Conservation (phyloP, 768 basidiomycete genomes). For the Pisolithus tinctorius region DNA sequence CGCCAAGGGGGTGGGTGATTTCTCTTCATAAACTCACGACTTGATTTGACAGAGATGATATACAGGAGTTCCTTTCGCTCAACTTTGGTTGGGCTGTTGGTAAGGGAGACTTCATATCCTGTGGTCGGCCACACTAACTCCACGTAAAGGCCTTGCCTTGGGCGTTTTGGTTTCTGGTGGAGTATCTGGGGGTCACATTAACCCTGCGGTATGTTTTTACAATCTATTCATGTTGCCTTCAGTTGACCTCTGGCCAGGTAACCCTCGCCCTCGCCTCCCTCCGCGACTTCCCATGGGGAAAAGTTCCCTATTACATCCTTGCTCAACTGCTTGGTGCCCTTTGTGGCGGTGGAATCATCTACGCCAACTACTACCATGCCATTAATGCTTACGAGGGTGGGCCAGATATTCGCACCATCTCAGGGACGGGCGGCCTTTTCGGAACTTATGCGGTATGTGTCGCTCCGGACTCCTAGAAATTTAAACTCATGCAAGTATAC, state of each 20-base stretch:
- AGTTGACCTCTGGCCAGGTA: constrained; percentile 34
- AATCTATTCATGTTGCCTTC: not conserved
- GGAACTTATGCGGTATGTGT: constrained; percentile 51
- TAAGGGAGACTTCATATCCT: constrained; percentile 2
- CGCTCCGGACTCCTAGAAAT: not conserved
- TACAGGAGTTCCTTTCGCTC: constrained; percentile 18
- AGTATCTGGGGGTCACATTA: constrained; percentile 71
- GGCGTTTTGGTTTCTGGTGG: constrained; percentile 64
- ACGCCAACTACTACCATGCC: constrained; percentile 62
- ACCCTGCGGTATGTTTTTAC: constrained; percentile 48
- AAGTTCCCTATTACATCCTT: constrained; percentile 65
- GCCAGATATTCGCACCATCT: constrained; percentile 43
- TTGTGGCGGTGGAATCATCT: constrained; percentile 51
- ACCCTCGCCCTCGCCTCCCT: constrained; percentile 64
- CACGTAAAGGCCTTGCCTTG: constrained; percentile 41
- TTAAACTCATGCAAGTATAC: constrained; percentile 4
- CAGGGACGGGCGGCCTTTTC: constrained; percentile 52
- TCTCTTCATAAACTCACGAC: not conserved
- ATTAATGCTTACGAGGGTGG: constrained; percentile 61
- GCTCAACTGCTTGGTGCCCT: constrained; percentile 59
- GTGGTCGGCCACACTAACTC: not conserved
- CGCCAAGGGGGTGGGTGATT: constrained; percentile 49
- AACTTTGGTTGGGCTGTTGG: constrained; percentile 28
- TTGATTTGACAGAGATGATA: not conserved
- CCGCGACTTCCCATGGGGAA: constrained; percentile 73